Evolutionary conservation across 192 early-diverging fungal species (phyloP).

Genomic region (Spizellomyces sp.): DNA sequence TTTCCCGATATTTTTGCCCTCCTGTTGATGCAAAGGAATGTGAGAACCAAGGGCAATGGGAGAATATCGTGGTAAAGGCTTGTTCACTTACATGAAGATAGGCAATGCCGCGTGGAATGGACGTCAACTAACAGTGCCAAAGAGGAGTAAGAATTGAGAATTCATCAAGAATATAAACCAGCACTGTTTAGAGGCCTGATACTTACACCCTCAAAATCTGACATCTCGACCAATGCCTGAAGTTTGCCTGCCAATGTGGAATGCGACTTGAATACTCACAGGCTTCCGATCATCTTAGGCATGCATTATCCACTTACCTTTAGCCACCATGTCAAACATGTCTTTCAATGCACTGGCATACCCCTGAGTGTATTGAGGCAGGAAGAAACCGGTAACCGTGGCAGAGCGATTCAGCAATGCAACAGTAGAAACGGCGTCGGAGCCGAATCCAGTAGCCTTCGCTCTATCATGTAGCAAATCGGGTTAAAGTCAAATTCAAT

Average conservation of each 20-base stretch:
- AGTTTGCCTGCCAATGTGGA: constrained; percentile 10
- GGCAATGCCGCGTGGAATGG: constrained; percentile 45
- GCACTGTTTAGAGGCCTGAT: not conserved
- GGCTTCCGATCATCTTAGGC: no score
- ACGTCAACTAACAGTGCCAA: constrained; percentile 25
- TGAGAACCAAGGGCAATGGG: no score
- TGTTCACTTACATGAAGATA: constrained; percentile 35
- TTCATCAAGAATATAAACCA: not conserved
- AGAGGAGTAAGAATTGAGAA: not conserved
- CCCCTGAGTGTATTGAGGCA: constrained; percentile 47
- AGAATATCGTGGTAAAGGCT: no score
- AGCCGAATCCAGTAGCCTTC: constrained; percentile 21
- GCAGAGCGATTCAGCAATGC: constrained; percentile 52
- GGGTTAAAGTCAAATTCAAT: no score
- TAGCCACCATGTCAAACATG: constrained; percentile 27
- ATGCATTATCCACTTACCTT: constrained; percentile 17
- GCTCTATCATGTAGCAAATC: no score
- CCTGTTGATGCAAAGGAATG: not conserved
- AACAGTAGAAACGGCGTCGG: constrained; percentile 47
- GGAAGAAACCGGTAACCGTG: constrained; percentile 58
- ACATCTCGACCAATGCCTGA: constrained; percentile 42
- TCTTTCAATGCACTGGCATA: constrained; percentile 35
- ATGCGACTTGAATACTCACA: no score
- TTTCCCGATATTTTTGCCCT: constrained; percentile 62
- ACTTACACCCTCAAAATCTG: constrained; percentile 38